Evolutionary conservation across 2,329 filamentous ascomycete genomes (phyloP), one percentile per base, ranked within the genome.

Genomic region (Neurospora crassa): DNA sequence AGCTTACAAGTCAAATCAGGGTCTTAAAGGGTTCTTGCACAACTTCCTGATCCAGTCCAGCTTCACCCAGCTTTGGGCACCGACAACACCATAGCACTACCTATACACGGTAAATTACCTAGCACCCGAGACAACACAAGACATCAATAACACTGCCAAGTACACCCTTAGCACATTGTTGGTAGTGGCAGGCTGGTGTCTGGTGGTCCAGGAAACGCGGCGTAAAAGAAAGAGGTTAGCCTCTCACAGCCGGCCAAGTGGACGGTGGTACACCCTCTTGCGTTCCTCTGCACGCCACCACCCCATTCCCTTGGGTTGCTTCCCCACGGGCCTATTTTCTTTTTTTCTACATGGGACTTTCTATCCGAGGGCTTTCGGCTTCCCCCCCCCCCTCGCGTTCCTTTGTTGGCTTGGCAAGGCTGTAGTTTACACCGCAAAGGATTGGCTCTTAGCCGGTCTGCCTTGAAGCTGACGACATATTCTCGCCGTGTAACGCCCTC

Each of bases 191-290:
- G 24, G 18, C 24, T 59, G 53, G 37, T 40, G 53, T 34, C 53
- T 34, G 29, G 53, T 63, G 53, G 29, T 8, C 53, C 24, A 63
- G 16, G 24, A 63, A 37, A 63, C 53, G 29, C 4, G 29, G 53
- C 53, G 53, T 37, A 63, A 7, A 63, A 63, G 67, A 68, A 68
- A 42, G 18, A 40, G 42, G 45, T 72, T 71, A 74, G 74, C 77
- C 77, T 78, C 76, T 78, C 76, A 78, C 71, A 77, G 67, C 72
- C 73, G 71, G 74, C 75, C 77, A 78, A 77, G 77, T 78, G 76
- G 77, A 78, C 74, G 73, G 70, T 73, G 70, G 47, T 69, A 74
- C 67, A 37, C 29, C 53, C 53, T 63, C 53, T 63, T 1, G 53
- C 18, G 53, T 16, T 63, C 8, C 34, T 40, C 7, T 63, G 24